Conservation (phyloP, 192 early-diverging fungal genomes). For the Coemansia sp. region DNA sequence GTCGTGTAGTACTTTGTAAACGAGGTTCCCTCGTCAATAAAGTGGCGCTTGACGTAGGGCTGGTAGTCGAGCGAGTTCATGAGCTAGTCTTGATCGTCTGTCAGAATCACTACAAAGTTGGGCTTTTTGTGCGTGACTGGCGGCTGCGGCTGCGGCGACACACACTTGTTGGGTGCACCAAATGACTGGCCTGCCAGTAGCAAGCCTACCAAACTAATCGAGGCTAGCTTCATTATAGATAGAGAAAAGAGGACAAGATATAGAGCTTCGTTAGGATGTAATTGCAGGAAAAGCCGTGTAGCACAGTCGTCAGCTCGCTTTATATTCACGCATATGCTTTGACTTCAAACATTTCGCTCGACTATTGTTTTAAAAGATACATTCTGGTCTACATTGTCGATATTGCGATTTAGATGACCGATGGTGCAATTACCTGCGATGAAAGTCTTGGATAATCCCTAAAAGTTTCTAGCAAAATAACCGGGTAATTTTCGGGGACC, state of each 20-base stretch:
- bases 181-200: background rate
- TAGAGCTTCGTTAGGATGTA: background rate
- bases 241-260: too few relatives aligned
- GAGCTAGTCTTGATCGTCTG: slow-evolving; percentile 64
- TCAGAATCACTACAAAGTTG: slow-evolving; percentile 66
- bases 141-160: background rate
- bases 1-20: slow-evolving; percentile 65
- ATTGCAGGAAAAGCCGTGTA: background rate
- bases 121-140: slow-evolving; percentile 45
- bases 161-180: background rate
- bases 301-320: background rate
- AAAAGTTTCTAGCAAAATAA: background rate
- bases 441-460: background rate
- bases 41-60: slow-evolving; percentile 62
- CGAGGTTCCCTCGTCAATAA: slow-evolving; percentile 59
- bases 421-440: background rate
- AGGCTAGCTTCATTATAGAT: background rate
- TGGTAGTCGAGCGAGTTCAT: slow-evolving; percentile 61
- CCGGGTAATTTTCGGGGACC: background rate
- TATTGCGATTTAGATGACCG: background rate
- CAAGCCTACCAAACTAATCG: background rate
- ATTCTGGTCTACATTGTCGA: background rate
- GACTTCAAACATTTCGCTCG: background rate
- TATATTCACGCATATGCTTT: background rate
- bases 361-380: too few relatives aligned